Evolutionary conservation across 2,329 filamentous ascomycete species (phyloP), one percentile per base, ranked within the genome.

Genomic region (Westerdykella aurantiaca): DNA sequence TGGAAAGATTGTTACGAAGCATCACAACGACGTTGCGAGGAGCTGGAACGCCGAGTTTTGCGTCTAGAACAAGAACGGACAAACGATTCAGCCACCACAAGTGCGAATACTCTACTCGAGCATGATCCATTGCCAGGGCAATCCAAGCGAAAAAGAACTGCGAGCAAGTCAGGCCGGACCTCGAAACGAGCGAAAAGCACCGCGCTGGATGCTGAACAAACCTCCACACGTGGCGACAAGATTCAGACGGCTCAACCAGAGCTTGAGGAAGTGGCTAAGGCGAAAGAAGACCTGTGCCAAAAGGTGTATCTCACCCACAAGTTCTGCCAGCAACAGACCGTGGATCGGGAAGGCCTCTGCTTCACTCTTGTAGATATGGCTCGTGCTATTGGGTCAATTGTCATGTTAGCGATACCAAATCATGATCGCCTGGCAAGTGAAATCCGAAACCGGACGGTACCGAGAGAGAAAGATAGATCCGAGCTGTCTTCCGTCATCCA

Each of bases 1-100:
- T 72, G 69, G 70, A 50, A 53, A 25, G 50, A 63, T 6, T 53
- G 55, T 35, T 62, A 49, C 34, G 47, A 53, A 14, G 41, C 42
- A 17, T 43, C 51, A 0, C 56, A 67, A n/a, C 44, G 51, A 5
- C 55, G 56, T 29, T 58, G 56, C 34, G 42, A 48, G 2, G 42
- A 51, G 4, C 49, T 67, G 13, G 50, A 56, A 21, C 46, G 34
- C 2, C 44, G 55, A 23, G 57, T 60, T 29, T 42, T 49, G 7
- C 57, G 57, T 23, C 54, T 65, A 2, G 60, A 65, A 31, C 58
- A 22, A 58, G 57, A 11, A 61, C 56, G 21, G 57, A 63, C 10
- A 34, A 43, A 2, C 35, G 61, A 6, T 49, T 45, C 13, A 37
- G 11, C 6, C 45, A 39, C 2, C 3, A 42, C 33, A 5, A 39